These are phyloP conservation scores for Maudiozyma turicensis DNA, from an alignment of 805 yeast genomes.

Conservation along the genomic window DNA sequence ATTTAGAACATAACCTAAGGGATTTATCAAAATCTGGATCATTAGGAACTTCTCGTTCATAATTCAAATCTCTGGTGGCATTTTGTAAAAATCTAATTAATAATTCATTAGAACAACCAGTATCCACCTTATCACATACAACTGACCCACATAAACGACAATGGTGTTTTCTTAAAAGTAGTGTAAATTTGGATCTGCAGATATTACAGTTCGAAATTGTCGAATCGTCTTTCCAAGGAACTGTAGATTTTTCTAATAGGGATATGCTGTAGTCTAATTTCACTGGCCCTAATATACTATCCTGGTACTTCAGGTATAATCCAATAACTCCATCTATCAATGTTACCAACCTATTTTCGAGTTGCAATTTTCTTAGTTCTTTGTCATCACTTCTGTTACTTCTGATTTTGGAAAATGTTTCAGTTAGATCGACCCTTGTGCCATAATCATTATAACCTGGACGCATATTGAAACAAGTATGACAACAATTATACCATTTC, in stretches of 20 bases:
- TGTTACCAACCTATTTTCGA: conserved; percentile 52
- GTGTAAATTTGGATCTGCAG: conserved; percentile 49
- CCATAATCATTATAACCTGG: conserved; percentile 48
- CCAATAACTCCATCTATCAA: conserved; percentile 27
- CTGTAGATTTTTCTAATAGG: conserved; percentile 39
- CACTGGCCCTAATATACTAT: conserved; percentile 18
- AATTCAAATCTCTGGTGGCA: conserved; percentile 21
- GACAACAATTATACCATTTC: conserved; percentile 64
- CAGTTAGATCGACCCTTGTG: conserved; percentile 36
- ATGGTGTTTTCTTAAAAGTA: conserved; percentile 70
- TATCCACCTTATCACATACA: conserved; percentile 59
- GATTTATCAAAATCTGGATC: conserved; percentile 20
- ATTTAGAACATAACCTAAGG: conserved; percentile 57
- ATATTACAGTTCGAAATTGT: conserved; percentile 45
- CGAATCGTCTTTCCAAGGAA: conserved; percentile 57
- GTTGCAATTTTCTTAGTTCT: conserved; percentile 43
- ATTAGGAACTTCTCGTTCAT: conserved; percentile 10
- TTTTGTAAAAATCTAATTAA: conserved; percentile 33
- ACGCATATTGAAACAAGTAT: conserved; percentile 44
- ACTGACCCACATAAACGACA: conserved; percentile 81
- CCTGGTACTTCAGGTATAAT: conserved; percentile 18
- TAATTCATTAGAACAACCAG: conserved; percentile 66
- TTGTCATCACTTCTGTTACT: conserved; percentile 36
- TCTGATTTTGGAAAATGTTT: conserved; percentile 35
- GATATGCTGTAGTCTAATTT: conserved; percentile 25